These are phyloP conservation scores for Angomonas deanei DNA, from an alignment of 208 protist species.

Conservation along the genomic window DNA sequence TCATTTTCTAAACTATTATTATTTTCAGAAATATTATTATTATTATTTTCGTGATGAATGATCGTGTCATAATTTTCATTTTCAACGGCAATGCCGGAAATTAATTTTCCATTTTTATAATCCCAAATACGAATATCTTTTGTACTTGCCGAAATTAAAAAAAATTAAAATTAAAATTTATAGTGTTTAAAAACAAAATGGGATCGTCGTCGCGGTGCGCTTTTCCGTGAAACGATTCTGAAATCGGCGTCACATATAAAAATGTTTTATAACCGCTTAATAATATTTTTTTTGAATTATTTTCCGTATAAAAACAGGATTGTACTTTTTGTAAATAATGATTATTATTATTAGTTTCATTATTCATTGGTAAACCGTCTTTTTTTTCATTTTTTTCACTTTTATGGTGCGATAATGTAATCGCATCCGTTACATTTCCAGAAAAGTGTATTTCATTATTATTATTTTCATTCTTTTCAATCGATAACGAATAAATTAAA, in stretches of 20 bases:
- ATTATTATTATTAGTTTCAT: background rate
- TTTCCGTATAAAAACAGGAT: background rate
- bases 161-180: conserved; percentile 1
- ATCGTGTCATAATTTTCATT: background rate
- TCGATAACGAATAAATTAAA: background rate
- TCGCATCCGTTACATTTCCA: too few species aligned
- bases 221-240: too few species aligned
- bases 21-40: background rate
- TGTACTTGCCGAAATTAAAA: background rate
- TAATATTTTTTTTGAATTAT: background rate
- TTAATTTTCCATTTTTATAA: background rate
- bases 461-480: background rate
- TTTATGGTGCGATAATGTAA: too few species aligned
- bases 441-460: background rate
- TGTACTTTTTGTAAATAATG: background rate
- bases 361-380: too few species aligned
- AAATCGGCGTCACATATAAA: background rate
- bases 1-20: background rate
- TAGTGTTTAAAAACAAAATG: background rate
- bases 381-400: too few species aligned
- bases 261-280: background rate
- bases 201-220: background rate
- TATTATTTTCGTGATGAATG: background rate
- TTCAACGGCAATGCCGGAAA: background rate
- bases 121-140: background rate